These are phyloP conservation scores for Dioscorea zingiberensis DNA, from an alignment of 106 monocot genomes.

Conservation along the genomic window DNA sequence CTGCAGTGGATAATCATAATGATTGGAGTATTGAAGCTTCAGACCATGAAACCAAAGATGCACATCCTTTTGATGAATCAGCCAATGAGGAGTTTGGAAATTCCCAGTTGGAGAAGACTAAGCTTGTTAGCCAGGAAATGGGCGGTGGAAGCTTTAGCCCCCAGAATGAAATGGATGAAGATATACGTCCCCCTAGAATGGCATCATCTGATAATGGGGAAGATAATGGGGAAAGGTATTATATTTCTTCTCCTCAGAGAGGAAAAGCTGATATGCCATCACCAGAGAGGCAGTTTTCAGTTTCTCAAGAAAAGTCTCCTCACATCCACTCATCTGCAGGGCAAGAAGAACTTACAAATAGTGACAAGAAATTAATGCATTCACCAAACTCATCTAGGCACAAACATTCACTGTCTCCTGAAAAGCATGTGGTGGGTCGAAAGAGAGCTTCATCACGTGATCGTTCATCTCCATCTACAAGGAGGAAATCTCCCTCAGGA, in stretches of 20 bases:
- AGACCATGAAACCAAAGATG: conserved; percentile 1
- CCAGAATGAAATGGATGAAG: conserved; percentile 10
- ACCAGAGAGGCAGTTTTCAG: conserved; percentile 29
- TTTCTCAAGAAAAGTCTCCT: conserved; percentile 32
- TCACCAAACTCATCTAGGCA: conserved; percentile 20
- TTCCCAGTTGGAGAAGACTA: conserved; percentile 11
- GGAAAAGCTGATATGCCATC: conserved; percentile 24
- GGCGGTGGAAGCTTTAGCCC: conserved; percentile 15
- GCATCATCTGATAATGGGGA: conserved; percentile 10
- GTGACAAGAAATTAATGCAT: conserved; percentile 12
- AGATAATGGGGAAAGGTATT: conserved; percentile 18
- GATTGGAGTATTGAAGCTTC: not conserved
- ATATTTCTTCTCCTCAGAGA: conserved; percentile 20
- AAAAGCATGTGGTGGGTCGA: conserved; percentile 14
- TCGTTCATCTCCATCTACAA: conserved; percentile 27
- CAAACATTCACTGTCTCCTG: conserved; percentile 29
- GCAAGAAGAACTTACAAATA: conserved; percentile 5
- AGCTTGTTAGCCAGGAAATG: conserved; percentile 11
- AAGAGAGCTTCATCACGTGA: conserved; percentile 32
- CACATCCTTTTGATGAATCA: conserved; percentile 9
- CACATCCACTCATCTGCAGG: not conserved
- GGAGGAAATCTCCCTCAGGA: conserved; percentile 31
- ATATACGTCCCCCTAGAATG: not conserved
- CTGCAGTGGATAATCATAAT: not conserved
- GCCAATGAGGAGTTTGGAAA: conserved; percentile 3